These are phyloP conservation scores for Nicotiana knightiana DNA, from an alignment of 257 asterid species.

Conservation along the genomic window DNA sequence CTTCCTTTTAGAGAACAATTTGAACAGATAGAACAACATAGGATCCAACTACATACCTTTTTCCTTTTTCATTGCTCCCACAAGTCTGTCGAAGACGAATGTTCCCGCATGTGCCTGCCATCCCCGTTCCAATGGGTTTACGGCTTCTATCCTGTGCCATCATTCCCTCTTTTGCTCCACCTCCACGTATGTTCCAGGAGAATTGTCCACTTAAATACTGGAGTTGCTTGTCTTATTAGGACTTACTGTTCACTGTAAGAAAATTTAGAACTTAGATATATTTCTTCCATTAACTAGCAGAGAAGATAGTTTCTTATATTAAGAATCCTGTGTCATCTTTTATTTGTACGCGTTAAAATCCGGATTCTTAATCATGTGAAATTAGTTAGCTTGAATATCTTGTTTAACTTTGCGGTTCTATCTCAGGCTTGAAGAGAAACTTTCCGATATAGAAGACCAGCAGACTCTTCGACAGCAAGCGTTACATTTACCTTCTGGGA, in stretches of 20 bases:
- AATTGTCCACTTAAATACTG: neutral
- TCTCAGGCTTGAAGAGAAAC: slow-evolving; percentile 69
- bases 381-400: slow-evolving; percentile 11
- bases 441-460: slow-evolving; percentile 63
- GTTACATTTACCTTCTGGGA: slow-evolving; percentile 43
- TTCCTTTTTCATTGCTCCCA: neutral
- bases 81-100: neutral
- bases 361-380: neutral
- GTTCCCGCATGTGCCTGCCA: neutral
- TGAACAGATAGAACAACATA: neutral
- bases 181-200: neutral
- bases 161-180: neutral
- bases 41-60: neutral
- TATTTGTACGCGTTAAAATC: neutral
- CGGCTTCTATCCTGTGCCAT: neutral
- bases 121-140: neutral
- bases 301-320: neutral
- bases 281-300: neutral
- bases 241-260: neutral
- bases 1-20: neutral
- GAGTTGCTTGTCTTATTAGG: neutral
- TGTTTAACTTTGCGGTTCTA: slow-evolving; percentile 16
- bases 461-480: slow-evolving; percentile 56
- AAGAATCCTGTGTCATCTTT: neutral
- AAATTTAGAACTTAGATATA: neutral